These are phyloP conservation scores for Boechera retrofracta DNA, from an alignment of 345 rosid genomes.

Conservation along the genomic window DNA sequence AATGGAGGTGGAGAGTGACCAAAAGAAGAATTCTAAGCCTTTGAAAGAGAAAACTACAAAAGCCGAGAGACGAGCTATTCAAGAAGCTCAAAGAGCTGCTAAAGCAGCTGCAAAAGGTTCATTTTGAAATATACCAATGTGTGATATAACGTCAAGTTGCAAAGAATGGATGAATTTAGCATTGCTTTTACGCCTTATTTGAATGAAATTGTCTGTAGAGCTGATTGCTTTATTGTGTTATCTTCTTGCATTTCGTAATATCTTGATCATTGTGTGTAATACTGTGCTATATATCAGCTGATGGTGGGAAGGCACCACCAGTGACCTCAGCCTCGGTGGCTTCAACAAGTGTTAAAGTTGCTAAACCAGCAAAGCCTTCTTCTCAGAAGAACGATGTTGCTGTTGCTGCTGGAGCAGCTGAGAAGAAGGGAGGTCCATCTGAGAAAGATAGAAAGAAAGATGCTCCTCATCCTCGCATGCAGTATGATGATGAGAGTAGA, in stretches of 20 bases:
- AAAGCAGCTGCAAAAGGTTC: constrained; percentile 92
- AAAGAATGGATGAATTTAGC: neutral
- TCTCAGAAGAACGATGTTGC: constrained; percentile 65
- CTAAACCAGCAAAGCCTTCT: constrained; percentile 61
- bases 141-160: neutral
- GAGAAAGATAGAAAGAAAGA: constrained; percentile 97
- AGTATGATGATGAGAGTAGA: constrained; percentile 84
- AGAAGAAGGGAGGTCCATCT: constrained; percentile 67
- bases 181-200: neutral
- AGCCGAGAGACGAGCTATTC: constrained; percentile 93
- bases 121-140: neutral
- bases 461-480: constrained; percentile 96
- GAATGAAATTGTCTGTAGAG: neutral
- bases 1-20: constrained; percentile 59
- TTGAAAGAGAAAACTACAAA: constrained; percentile 84
- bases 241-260: neutral
- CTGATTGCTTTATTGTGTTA: neutral
- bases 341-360: constrained; percentile 53
- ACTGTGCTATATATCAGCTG: constrained; percentile 47
- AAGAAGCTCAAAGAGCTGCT: constrained; percentile 94
- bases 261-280: constrained; percentile 14
- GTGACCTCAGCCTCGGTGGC: constrained; percentile 46
- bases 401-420: constrained; percentile 57
- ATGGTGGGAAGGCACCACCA: constrained; percentile 56
- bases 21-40: constrained; percentile 55